A percentile compares a stretch with the other conserved stretches of the same genome.
Evolutionary conservation across 1,139 yeast genomes (phyloP).

Genomic region (Debaryomyces psychrophilus): DNA sequence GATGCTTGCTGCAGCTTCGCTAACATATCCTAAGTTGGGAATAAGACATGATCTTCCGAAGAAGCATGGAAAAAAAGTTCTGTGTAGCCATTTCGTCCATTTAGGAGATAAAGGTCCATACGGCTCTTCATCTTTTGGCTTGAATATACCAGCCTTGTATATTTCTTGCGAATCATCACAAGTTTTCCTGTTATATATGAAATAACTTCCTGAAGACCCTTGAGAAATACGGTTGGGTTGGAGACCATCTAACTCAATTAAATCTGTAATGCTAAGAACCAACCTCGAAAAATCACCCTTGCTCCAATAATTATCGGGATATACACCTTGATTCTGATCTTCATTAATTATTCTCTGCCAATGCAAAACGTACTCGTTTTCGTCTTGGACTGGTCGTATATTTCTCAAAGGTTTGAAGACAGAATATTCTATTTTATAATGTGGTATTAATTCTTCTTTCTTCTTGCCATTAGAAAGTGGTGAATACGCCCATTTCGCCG

Average conservation of each 20-base stretch:
- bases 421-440: conserved; percentile 31
- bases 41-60: conserved; percentile 75
- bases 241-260: conserved; percentile 25
- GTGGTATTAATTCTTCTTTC: conserved; percentile 12
- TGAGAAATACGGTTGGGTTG: conserved; percentile 59
- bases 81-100: conserved; percentile 80
- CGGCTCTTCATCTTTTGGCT: conserved; percentile 82
- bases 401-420: conserved; percentile 26
- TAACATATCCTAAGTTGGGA: conserved; percentile 72
- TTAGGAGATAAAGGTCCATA: conserved; percentile 79
- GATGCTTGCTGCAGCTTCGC: conserved; percentile 73
- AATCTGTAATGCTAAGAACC: conserved; percentile 23
- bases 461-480: conserved; percentile 19
- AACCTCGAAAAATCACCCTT: conserved; percentile 25
- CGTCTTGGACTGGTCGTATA: conserved; percentile 21
- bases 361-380: conserved; percentile 22
- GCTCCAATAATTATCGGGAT: conserved; percentile 28
- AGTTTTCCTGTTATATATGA: conserved; percentile 42
- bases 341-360: conserved; percentile 17
- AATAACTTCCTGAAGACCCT: conserved; percentile 77
- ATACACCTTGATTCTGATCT: conserved; percentile 10
- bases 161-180: conserved; percentile 9
- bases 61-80: conserved; percentile 76
- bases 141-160: conserved; percentile 59
- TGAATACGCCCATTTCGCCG: conserved; percentile 32